Base-by-base conservation (phyloP, 2,329 filamentous ascomycete species). In the Atkinsonella texensis region DNA sequence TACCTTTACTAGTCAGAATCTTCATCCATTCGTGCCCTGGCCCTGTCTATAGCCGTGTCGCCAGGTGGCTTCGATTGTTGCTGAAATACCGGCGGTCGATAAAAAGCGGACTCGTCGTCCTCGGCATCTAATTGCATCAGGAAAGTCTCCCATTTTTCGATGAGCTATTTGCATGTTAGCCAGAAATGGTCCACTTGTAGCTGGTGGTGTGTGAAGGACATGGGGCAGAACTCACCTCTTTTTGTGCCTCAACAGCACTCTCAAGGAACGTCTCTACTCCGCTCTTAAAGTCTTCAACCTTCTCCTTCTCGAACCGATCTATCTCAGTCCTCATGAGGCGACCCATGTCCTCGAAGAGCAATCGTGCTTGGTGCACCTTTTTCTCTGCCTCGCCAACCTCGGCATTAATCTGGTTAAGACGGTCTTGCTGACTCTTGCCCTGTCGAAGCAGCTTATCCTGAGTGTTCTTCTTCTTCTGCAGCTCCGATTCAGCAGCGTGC, bases 221-320 rank as follows among this genome's bases (percentile, higher is more conserved):
- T 15, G 15, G 9, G n/a, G 23, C 6, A 2, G 38, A 41, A 6
- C 80, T 68, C 66, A 93, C 91, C 84, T 98, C 93, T 71, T 98
- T 98, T 72, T 98, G 93, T 51, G 91, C 93, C 70, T 98, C 93
- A 4, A 98, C 89, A 3, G 93, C 89, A 62, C 93, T 90, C 73
- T 98, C 93, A 60, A 98, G 70, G 70, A 95, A 98, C 1, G 93
- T 98, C 73, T 98, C 93, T 2, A 98, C 90, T 0, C 90, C 91
- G 56, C 87, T 93, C 75, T 98, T 98, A 69, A 98, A 98, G 65
- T 98, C 93, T 65, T 98, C 93, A 3, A 98, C 93, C 74, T 98
- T 98, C 70, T 98, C 93, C 60, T 80, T 81, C 71, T 98, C 93
- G 63, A 98, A 98, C 17, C 90, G 79, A 62, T 97, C 93, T 58